These are phyloP conservation scores for Wallacemonas sp. DNA, from an alignment of 208 protist genomes.

Conservation along the genomic window DNA sequence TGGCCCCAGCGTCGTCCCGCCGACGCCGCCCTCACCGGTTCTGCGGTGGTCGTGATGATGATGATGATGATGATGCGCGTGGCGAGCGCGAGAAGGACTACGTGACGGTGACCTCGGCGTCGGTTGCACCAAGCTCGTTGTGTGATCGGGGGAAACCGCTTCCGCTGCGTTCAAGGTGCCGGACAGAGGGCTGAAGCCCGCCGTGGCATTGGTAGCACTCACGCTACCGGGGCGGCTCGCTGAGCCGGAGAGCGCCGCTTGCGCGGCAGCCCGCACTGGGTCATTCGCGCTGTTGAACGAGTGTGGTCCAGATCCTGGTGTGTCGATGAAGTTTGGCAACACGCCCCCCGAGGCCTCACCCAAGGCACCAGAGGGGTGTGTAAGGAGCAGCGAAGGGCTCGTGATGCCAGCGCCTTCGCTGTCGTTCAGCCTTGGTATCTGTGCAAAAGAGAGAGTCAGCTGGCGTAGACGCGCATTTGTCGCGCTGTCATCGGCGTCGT, in stretches of 20 bases:
- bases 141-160: too few relatives aligned
- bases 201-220: not conserved
- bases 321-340: too few relatives aligned
- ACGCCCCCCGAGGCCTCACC: too few relatives aligned
- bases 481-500: not conserved
- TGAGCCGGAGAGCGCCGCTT: not conserved
- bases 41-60: not conserved
- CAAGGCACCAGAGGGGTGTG: not conserved
- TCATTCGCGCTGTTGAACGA: conserved; percentile 8
- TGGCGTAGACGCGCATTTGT: not conserved
- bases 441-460: conserved; percentile 1
- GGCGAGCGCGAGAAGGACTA: not conserved
- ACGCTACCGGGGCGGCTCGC: not conserved
- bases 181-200: not conserved
- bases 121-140: too few relatives aligned
- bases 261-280: not conserved
- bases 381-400: conserved; percentile 3
- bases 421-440: conserved; percentile 1
- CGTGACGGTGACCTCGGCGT: not conserved
- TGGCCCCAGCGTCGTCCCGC: not conserved
- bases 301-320: not conserved
- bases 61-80: conserved; percentile 2
- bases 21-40: conserved; percentile 10
- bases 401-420: conserved; percentile 3
- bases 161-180: too few relatives aligned